Percentiles rank a stretch among this genome's conserved stretches.
These are phyloP conservation scores for Polygonum aviculare DNA, from an alignment of 148 eudicot species.

Conservation along the genomic window DNA sequence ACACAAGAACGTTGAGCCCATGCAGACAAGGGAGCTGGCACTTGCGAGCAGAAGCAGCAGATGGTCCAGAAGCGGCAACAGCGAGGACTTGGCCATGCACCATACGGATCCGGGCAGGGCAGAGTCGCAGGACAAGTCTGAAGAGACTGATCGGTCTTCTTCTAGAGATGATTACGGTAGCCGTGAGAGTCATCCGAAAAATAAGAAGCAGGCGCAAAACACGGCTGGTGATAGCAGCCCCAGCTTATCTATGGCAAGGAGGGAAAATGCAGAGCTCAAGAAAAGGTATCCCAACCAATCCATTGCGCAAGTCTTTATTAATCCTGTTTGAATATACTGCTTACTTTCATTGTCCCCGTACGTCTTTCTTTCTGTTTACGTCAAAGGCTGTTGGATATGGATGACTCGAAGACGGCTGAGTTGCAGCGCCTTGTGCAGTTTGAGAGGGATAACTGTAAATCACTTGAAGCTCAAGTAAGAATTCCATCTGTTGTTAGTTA, in stretches of 20 bases:
- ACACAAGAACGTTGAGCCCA: slow-evolving; percentile 16
- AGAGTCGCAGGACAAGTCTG: neutral
- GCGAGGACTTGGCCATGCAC: neutral
- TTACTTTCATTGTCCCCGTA: too few relatives aligned
- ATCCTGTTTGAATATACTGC: neutral
- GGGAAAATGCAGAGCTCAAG: slow-evolving; percentile 1
- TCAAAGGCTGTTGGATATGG: neutral
- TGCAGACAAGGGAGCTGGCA: slow-evolving; percentile 12
- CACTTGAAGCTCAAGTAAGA: slow-evolving; percentile 6
- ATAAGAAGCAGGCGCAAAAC: neutral
- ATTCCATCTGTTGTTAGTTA: neutral
- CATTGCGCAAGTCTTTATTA: neutral
- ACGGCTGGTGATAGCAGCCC: neutral
- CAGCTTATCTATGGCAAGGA: neutral
- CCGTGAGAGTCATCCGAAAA: neutral
- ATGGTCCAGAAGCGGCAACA: neutral
- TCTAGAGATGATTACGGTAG: neutral
- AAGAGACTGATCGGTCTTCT: neutral
- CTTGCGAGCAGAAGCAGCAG: slow-evolving; percentile 17
- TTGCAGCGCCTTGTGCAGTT: neutral
- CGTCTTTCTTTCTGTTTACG: neutral
- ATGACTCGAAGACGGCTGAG: neutral
- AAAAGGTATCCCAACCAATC: neutral
- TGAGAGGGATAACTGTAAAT: neutral
- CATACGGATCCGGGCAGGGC: neutral